These are phyloP conservation scores for Purpureocillium lavendulum DNA, from an alignment of 2,329 filamentous ascomycete species.

Conservation along the genomic window DNA sequence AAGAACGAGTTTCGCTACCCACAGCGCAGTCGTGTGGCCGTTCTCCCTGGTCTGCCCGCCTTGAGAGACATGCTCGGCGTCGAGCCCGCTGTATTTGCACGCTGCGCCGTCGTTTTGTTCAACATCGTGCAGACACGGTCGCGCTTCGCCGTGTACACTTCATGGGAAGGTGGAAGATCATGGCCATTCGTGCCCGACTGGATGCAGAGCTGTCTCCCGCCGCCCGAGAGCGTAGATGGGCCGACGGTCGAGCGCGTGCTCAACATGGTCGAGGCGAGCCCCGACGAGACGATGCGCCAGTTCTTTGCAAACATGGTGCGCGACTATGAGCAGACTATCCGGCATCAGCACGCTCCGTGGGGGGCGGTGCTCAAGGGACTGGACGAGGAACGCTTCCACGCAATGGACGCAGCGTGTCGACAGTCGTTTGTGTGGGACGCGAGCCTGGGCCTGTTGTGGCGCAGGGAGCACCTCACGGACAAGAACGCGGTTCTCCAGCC, in stretches of 20 bases:
- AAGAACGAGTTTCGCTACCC: conserved; percentile 19
- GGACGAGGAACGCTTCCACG: conserved; percentile 21
- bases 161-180: conserved; percentile 23
- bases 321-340: conserved; percentile 16
- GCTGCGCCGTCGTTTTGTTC: conserved; percentile 23
- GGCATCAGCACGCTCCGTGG: conserved; percentile 26
- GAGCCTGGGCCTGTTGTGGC: conserved; percentile 18
- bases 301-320: conserved; percentile 17
- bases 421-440: conserved; percentile 31
- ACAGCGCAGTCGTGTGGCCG: conserved; percentile 19
- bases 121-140: conserved; percentile 22
- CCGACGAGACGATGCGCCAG: conserved; percentile 15
- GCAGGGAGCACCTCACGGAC: conserved; percentile 7
- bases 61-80: conserved; percentile 14
- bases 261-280: conserved; percentile 20
- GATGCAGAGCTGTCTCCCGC: conserved; percentile 24
- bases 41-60: conserved; percentile 14
- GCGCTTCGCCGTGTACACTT: conserved; percentile 22
- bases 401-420: conserved; percentile 23
- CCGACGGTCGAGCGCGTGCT: conserved; percentile 26
- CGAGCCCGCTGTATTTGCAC: conserved; percentile 19
- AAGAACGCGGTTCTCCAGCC: conserved; percentile 17
- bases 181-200: conserved; percentile 29
- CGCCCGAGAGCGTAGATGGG: conserved; percentile 27
- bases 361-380: conserved; percentile 20